Percentiles rank a stretch among this genome's conserved stretches.
phyloP scores from a whole-genome alignment of 192 early-diverging fungal genomes.

The Neocallimastix lanati region DNA sequence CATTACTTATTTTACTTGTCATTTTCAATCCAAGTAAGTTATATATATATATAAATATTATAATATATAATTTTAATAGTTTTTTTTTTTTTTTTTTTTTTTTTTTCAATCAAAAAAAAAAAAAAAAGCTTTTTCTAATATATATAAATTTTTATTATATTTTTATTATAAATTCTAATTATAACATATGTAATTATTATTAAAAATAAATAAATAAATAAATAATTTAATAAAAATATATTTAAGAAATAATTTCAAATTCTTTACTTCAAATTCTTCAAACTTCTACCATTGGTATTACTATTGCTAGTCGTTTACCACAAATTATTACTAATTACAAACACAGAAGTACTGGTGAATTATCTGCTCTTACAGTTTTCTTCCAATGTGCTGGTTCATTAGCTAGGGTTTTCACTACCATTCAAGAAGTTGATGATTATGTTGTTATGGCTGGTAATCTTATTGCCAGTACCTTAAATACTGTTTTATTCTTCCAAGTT shows the following conservation, averaged over 20 bases:
- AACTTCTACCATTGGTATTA: conserved; percentile 55
- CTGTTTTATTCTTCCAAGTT: conserved; percentile 56
- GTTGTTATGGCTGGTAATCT: conserved; percentile 51
- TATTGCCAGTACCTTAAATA: conserved; percentile 57
- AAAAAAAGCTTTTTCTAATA: no score
- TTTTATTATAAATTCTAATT: no score
- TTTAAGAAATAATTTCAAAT: not conserved
- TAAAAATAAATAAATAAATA: no score
- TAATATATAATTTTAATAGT: no score
- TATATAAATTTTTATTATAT: no score
- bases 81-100: no score
- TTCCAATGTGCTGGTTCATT: conserved; percentile 72
- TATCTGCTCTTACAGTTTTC: conserved; percentile 75
- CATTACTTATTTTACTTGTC: not conserved
- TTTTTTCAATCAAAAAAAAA: no score
- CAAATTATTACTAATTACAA: conserved; percentile 73
- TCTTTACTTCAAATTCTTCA: conserved; percentile 45
- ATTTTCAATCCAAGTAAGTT: not conserved
- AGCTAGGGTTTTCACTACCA: conserved; percentile 79
- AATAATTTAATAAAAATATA: not conserved
- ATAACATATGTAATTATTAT: no score
- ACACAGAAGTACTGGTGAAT: conserved; percentile 71
- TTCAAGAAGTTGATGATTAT: conserved; percentile 74
- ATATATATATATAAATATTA: no score
- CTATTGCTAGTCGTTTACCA: conserved; percentile 64